phyloP scores from a whole-genome alignment of 306 rosid genomes.

The Delonix regia region DNA sequence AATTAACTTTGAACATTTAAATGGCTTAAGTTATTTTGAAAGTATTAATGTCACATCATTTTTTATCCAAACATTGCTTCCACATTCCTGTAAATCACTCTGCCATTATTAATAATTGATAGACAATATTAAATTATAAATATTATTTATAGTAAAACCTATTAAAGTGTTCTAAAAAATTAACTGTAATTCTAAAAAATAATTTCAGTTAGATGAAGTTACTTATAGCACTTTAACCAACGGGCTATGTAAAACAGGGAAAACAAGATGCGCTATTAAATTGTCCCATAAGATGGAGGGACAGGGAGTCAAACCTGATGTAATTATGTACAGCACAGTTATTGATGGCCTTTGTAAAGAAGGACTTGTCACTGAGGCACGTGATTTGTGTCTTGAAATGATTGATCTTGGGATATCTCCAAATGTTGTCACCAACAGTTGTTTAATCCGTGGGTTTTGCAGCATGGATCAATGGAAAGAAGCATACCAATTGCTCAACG shows the following conservation, averaged over 20 bases:
- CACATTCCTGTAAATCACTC: too few relatives aligned
- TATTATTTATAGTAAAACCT: too few relatives aligned
- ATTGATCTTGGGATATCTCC: conserved; percentile 31
- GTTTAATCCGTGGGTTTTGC: conserved; percentile 44
- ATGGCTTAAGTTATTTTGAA: too few relatives aligned
- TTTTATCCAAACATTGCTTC: too few relatives aligned
- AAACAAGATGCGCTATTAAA: conserved; percentile 8
- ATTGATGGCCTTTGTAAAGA: conserved; percentile 48
- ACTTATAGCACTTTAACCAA: conserved; percentile 40
- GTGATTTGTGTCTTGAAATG: conserved; percentile 29
- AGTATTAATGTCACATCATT: too few relatives aligned
- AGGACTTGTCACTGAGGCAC: conserved; percentile 35
- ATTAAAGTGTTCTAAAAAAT: too few relatives aligned
- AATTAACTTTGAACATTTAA: too few relatives aligned
- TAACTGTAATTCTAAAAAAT: too few relatives aligned
- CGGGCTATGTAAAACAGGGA: conserved; percentile 41
- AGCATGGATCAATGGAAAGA: conserved; percentile 34
- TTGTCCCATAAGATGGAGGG: conserved; percentile 33
- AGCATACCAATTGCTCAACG: conserved; percentile 26
- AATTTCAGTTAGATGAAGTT: conserved; percentile 22
- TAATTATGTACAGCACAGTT: conserved; percentile 36
- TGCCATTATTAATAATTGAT: too few relatives aligned
- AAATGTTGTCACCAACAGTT: conserved; percentile 38
- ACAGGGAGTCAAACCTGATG: conserved; percentile 22
- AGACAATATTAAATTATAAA: too few relatives aligned